A percentile compares a stretch with the other conserved stretches of the same genome.
Conservation (phyloP, 2,329 filamentous ascomycete species). For the Madurella fahalii region DNA sequence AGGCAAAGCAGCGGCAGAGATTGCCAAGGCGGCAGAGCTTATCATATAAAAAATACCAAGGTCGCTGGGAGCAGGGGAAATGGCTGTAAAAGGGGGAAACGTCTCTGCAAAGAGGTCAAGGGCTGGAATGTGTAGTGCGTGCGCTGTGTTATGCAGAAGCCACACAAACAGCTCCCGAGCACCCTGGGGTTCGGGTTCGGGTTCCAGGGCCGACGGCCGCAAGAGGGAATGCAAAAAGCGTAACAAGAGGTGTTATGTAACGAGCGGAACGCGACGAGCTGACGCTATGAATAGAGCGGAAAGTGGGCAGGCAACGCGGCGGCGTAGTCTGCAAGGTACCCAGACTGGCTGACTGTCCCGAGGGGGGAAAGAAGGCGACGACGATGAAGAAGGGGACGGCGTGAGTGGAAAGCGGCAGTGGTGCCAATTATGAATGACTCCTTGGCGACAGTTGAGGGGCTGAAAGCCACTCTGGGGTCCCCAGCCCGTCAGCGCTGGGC, state of each 20-base stretch:
- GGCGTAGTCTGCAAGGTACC: constrained; percentile 6
- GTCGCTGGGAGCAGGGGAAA: constrained; percentile 5
- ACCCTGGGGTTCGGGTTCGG: neutral
- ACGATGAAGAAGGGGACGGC: constrained; percentile 11
- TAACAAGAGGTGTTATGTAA: constrained; percentile 1
- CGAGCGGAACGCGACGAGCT: constrained; percentile 15
- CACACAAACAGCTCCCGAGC: too few relatives aligned
- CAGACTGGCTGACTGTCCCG: neutral
- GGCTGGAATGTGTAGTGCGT: too few relatives aligned
- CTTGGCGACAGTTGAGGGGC: constrained; percentile 18
- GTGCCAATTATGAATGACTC: constrained; percentile 14
- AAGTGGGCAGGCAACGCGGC: neutral
- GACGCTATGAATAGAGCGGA: constrained; percentile 15
- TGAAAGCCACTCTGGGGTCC: constrained; percentile 15
- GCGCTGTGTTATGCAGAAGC: too few relatives aligned
- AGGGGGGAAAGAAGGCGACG: constrained; percentile 4
- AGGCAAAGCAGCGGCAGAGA: constrained; percentile 2
- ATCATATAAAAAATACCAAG: constrained; percentile 16
- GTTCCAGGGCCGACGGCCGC: neutral
- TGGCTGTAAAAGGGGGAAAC: neutral
- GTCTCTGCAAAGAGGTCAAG: neutral
- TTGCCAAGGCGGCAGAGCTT: constrained; percentile 23
- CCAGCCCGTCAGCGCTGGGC: constrained; percentile 7
- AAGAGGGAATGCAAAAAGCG: neutral
- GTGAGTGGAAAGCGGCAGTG: constrained; percentile 19